Conservation (phyloP, 805 yeast genomes). For the Wickerhamiella siamensis region DNA sequence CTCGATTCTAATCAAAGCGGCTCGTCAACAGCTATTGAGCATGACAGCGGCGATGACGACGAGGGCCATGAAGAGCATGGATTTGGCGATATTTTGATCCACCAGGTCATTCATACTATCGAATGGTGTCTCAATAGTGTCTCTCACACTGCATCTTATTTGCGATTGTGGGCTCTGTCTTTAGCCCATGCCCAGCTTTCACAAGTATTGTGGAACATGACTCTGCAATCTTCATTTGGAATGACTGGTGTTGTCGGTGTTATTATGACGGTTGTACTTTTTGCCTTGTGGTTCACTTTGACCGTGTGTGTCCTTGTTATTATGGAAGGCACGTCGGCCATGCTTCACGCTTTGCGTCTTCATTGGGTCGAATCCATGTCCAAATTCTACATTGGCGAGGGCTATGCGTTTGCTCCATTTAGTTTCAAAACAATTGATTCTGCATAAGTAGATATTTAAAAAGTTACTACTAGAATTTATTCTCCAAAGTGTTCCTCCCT, state of each 20-base stretch:
- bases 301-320: constrained; percentile 83
- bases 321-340: constrained; percentile 99
- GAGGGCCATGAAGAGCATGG: constrained; percentile 44
- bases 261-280: constrained; percentile 58
- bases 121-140: constrained; percentile 96
- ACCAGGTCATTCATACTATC: constrained; percentile 93
- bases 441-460: neutral
- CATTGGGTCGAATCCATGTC: constrained; percentile 99
- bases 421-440: constrained; percentile 31
- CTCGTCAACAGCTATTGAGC: neutral
- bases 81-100: constrained; percentile 90
- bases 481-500: no score
- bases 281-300: constrained; percentile 88
- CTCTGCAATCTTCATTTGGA: constrained; percentile 65
- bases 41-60: constrained; percentile 39
- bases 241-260: constrained; percentile 54
- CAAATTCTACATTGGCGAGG: constrained; percentile 95
- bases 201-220: constrained; percentile 93
- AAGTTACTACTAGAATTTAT: no score
- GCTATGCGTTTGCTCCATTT: constrained; percentile 81
- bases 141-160: constrained; percentile 94
- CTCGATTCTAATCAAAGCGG: constrained; percentile 25
- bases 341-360: constrained; percentile 94
- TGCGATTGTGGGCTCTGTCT: constrained; percentile 94
- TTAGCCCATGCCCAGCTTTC: constrained; percentile 95